phyloP scores from a whole-genome alignment of 2,329 filamentous ascomycete species.

The Phaeophleospora eucalypticola region DNA sequence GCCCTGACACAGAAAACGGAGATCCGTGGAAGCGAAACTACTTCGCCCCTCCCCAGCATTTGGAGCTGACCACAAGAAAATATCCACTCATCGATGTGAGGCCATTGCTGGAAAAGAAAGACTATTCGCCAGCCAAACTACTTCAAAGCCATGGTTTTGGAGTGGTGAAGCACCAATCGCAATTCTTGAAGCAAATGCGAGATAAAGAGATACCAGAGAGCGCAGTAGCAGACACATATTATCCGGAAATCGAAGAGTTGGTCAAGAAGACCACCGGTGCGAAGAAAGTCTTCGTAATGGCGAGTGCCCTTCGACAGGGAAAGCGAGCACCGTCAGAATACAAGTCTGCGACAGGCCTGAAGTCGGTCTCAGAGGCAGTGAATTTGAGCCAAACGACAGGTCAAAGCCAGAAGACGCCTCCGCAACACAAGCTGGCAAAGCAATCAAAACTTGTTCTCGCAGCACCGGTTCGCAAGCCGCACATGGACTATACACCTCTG shows the following conservation, averaged over 20 bases:
- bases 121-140: conserved; percentile 1
- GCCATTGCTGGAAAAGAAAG: not conserved
- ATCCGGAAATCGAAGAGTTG: conserved; percentile 3
- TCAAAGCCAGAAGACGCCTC: not conserved
- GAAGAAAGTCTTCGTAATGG: conserved; percentile 7
- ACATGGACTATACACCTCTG: conserved; percentile 7
- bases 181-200: conserved; percentile 2
- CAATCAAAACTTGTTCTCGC: conserved; percentile 4
- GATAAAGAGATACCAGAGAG: conserved; percentile 1
- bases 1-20: conserved; percentile 3
- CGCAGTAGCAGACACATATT: conserved; percentile 4
- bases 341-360: not conserved
- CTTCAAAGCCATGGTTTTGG: conserved; percentile 9
- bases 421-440: conserved; percentile 5
- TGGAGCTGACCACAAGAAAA: conserved; percentile 1
- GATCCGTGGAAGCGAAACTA: conserved; percentile 10
- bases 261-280: conserved; percentile 2
- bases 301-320: conserved; percentile 6
- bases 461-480: conserved; percentile 3
- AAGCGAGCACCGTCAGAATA: conserved; percentile 4
- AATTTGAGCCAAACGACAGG: not conserved
- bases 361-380: not conserved
- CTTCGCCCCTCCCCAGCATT: conserved; percentile 2
- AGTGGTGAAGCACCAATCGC: conserved; percentile 5
- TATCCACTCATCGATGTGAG: conserved; percentile 8